These are phyloP conservation scores for Ceratobasidium sp. DNA, from an alignment of 1,284 basidiomycete species.

Conservation along the genomic window DNA sequence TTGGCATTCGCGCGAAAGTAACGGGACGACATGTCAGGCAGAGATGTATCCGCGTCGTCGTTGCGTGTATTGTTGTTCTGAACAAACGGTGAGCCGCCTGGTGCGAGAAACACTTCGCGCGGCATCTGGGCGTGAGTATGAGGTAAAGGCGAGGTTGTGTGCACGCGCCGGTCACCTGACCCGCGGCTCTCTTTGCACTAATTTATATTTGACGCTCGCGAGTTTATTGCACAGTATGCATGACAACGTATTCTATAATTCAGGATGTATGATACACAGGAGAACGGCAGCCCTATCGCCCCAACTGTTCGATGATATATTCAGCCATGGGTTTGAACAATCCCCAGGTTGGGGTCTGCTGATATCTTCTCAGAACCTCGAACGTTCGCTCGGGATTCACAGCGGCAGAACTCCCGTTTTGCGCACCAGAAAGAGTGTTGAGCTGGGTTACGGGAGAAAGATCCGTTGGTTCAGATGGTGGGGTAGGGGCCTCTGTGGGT, in stretches of 20 bases:
- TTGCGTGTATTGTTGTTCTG: constrained; percentile 8
- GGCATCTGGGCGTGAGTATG: constrained; percentile 16
- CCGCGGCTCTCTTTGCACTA: not conserved
- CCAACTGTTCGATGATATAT: constrained; percentile 32
- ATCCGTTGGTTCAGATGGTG: constrained; percentile 2
- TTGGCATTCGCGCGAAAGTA: constrained; percentile 5
- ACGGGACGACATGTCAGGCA: constrained; percentile 12
- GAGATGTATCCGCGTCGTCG: constrained; percentile 1
- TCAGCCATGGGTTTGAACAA: constrained; percentile 65
- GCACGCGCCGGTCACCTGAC: constrained; percentile 30
- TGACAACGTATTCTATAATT: constrained; percentile 2
- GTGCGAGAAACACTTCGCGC: constrained; percentile 34
- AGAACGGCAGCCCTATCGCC: not conserved
- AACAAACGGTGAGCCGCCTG: constrained; percentile 34
- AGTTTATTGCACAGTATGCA: not conserved
- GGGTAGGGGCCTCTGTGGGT: constrained; percentile 8
- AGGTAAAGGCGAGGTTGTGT: constrained; percentile 4
- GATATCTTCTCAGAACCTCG: constrained; percentile 62
- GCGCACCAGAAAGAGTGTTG: constrained; percentile 43
- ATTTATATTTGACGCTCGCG: not conserved
- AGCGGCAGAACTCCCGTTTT: constrained; percentile 43
- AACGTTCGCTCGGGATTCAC: constrained; percentile 49
- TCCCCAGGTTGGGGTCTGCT: constrained; percentile 65
- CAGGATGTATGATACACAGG: not conserved
- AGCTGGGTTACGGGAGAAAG: constrained; percentile 44